A percentile compares a stretch with the other conserved stretches of the same genome.
These are phyloP conservation scores for Geotrichum australiense DNA, from an alignment of 1,139 yeast species.

Conservation along the genomic window DNA sequence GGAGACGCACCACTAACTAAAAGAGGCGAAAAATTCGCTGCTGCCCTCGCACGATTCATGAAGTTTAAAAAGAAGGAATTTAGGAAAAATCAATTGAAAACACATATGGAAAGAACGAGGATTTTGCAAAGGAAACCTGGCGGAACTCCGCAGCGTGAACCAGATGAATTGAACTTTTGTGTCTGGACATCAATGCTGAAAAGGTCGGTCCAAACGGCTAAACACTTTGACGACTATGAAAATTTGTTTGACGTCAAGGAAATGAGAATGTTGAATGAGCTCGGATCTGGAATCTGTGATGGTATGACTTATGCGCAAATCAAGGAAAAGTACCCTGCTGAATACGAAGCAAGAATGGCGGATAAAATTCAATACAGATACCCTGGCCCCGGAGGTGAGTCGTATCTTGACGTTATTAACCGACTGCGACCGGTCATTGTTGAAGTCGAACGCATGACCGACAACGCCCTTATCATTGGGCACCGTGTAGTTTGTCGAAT, in stretches of 20 bases:
- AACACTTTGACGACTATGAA: slow-evolving; percentile 50
- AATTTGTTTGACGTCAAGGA: slow-evolving; percentile 68
- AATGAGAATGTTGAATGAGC: slow-evolving; percentile 88
- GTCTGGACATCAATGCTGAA: slow-evolving; percentile 90
- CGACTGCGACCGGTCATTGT: slow-evolving; percentile 84
- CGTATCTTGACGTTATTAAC: slow-evolving; percentile 86
- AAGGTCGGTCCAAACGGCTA: slow-evolving; percentile 73
- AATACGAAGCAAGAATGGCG: slow-evolving; percentile 64
- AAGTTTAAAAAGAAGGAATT: slow-evolving; percentile 65
- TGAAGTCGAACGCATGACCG: slow-evolving; percentile 86
- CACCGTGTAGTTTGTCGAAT: slow-evolving; percentile 91
- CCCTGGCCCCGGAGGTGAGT: slow-evolving; percentile 98
- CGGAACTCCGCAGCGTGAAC: slow-evolving; percentile 37
- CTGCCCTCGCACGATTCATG: slow-evolving; percentile 68
- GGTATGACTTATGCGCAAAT: slow-evolving; percentile 88
- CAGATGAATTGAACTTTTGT: slow-evolving; percentile 63
- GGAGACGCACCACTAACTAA: slow-evolving; percentile 80
- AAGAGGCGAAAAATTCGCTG: slow-evolving; percentile 69
- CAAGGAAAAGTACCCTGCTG: slow-evolving; percentile 61
- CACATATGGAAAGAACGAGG: slow-evolving; percentile 38
- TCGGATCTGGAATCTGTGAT: slow-evolving; percentile 88
- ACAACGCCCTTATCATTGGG: slow-evolving; percentile 72
- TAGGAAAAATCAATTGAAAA: slow-evolving; percentile 53
- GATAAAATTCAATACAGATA: slow-evolving; percentile 80
- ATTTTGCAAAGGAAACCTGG: slow-evolving; percentile 23